A percentile compares a stretch with the other conserved stretches of the same genome.
These are phyloP conservation scores for Sporisorium graminicola DNA, from an alignment of 1,284 basidiomycete species.

Conservation along the genomic window DNA sequence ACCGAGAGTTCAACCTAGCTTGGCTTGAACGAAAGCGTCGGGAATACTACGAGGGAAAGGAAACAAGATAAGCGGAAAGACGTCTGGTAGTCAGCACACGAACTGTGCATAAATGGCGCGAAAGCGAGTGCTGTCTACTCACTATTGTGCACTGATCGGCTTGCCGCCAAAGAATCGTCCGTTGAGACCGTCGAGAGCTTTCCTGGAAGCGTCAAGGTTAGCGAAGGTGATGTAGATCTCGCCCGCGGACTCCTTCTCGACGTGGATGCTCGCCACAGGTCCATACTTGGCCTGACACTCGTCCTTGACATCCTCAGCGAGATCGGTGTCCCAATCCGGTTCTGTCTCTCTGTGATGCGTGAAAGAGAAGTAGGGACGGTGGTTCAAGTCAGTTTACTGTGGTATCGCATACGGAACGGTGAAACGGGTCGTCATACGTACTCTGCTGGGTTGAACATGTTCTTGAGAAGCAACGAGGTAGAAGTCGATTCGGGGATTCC, in stretches of 20 bases:
- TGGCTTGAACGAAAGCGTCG: constrained; percentile 56
- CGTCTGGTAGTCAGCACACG: constrained; percentile 6
- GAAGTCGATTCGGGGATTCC: constrained; percentile 44
- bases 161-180: constrained; percentile 75
- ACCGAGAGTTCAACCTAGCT: constrained; percentile 35
- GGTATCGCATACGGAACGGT: neutral
- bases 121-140: constrained; percentile 23
- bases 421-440: neutral
- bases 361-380: neutral
- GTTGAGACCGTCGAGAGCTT: constrained; percentile 87
- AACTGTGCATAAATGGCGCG: neutral
- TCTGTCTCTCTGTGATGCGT: constrained; percentile 80
- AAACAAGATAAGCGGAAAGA: too few relatives aligned
- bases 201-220: constrained; percentile 81
- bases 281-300: constrained; percentile 95
- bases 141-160: constrained; percentile 64
- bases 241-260: constrained; percentile 89
- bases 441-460: constrained; percentile 97
- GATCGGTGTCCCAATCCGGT: constrained; percentile 93
- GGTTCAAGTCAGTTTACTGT: neutral
- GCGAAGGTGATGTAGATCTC: constrained; percentile 97
- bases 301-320: constrained; percentile 93
- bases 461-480: constrained; percentile 77
- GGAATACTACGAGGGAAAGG: constrained; percentile 38
- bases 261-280: constrained; percentile 84